Conservation (phyloP, 805 yeast species). For the Yamadazyma takamatsuzukensis region DNA sequence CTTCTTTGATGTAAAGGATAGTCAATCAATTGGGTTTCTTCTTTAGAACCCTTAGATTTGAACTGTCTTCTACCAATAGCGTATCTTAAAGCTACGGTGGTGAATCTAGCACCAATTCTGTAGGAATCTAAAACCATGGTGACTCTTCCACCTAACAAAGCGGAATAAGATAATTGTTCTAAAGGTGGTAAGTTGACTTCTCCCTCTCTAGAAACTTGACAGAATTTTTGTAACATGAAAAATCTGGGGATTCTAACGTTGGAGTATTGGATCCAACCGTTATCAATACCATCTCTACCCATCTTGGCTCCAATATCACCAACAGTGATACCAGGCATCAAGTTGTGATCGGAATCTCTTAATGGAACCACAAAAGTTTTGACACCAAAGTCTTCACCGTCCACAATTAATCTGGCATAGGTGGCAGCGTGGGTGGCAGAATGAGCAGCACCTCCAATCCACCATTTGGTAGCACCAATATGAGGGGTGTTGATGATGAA, state of each 20-base stretch:
- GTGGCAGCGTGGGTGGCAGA: constrained; percentile 40
- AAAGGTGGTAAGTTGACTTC: constrained; percentile 40
- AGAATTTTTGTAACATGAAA: constrained; percentile 44
- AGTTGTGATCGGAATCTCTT: constrained; percentile 39
- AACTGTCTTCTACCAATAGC: constrained; percentile 47
- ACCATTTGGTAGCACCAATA: constrained; percentile 48
- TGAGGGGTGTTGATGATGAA: constrained; percentile 45
- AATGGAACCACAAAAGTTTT: constrained; percentile 46
- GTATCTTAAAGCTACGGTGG: constrained; percentile 42
- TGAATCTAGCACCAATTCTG: constrained; percentile 39
- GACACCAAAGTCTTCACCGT: constrained; percentile 44
- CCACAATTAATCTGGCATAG: constrained; percentile 42
- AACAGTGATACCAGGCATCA: constrained; percentile 41
- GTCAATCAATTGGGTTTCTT: constrained; percentile 40
- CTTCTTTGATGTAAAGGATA: constrained; percentile 46
- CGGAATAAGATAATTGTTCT: constrained; percentile 42
- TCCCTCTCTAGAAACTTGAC: constrained; percentile 39
- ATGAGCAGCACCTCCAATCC: constrained; percentile 51
- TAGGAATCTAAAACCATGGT: constrained; percentile 42
- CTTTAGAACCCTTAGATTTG: constrained; percentile 24
- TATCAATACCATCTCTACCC: constrained; percentile 49
- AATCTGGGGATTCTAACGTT: constrained; percentile 41
- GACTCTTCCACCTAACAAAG: constrained; percentile 44
- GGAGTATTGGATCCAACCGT: constrained; percentile 48
- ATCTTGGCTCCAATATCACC: constrained; percentile 48